Conservation (phyloP, 1,139 yeast genomes). For the Lodderomyces elongisporus region DNA sequence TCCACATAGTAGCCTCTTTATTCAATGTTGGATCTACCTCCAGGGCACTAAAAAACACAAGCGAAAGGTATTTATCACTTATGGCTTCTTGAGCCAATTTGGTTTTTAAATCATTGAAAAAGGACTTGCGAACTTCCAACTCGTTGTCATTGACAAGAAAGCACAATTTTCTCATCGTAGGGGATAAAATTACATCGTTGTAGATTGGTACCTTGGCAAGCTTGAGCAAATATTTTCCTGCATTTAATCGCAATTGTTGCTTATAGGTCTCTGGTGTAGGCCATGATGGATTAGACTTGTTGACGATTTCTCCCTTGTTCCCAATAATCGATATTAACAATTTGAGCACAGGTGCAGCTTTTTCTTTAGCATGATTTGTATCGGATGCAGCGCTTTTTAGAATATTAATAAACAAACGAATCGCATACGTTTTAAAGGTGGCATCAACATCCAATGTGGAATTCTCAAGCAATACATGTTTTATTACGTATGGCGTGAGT, state of each 20-base stretch:
- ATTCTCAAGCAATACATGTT: slow-evolving; percentile 55
- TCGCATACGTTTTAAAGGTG: slow-evolving; percentile 26
- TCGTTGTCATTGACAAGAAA: slow-evolving; percentile 66
- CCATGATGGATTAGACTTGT: slow-evolving; percentile 36
- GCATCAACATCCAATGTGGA: slow-evolving; percentile 36
- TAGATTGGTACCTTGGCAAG: slow-evolving; percentile 55
- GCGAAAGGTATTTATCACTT: slow-evolving; percentile 61
- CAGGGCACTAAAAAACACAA: slow-evolving; percentile 69
- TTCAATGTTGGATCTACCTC: slow-evolving; percentile 58
- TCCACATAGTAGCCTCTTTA: slow-evolving; percentile 62
- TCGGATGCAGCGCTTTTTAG: slow-evolving; percentile 40
- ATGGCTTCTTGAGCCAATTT: slow-evolving; percentile 49
- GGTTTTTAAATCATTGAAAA: slow-evolving; percentile 49
- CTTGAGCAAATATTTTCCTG: slow-evolving; percentile 64
- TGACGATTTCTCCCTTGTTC: slow-evolving; percentile 78
- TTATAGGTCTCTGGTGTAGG: slow-evolving; percentile 67
- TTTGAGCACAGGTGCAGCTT: slow-evolving; percentile 62
- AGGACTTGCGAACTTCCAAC: slow-evolving; percentile 49
- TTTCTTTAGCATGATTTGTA: slow-evolving; percentile 24
- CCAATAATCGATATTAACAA: slow-evolving; percentile 62
- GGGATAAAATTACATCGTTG: slow-evolving; percentile 49
- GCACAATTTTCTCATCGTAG: slow-evolving; percentile 49
- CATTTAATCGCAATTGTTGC: slow-evolving; percentile 58
- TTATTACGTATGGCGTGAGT: slow-evolving; percentile 56
- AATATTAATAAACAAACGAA: slow-evolving; percentile 62